These are phyloP conservation scores for Calonectria pseudoturangicola DNA, from an alignment of 2,329 filamentous ascomycete species.

Conservation along the genomic window DNA sequence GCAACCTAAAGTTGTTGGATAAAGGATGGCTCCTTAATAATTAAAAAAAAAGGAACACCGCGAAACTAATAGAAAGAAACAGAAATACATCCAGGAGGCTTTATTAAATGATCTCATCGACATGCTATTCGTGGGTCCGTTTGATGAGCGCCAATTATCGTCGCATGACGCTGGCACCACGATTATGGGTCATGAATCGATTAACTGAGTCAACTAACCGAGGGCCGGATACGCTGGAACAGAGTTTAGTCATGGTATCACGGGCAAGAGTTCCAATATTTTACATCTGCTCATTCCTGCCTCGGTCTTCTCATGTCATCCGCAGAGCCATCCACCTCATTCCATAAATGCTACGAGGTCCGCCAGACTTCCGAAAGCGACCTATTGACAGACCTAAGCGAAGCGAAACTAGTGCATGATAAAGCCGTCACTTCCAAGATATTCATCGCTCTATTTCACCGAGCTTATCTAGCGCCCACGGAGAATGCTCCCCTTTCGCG, in stretches of 20 bases:
- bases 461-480: conserved; percentile 33
- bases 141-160: background rate
- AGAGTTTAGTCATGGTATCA: background rate
- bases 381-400: conserved; percentile 7
- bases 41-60: background rate
- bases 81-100: background rate
- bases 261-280: background rate
- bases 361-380: conserved; percentile 14
- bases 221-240: conserved; percentile 2
- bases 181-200: conserved; percentile 33
- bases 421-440: conserved; percentile 8
- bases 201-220: conserved; percentile 10
- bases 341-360: conserved; percentile 15
- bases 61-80: background rate
- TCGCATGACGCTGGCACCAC: conserved; percentile 37
- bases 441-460: conserved; percentile 13
- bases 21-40: background rate
- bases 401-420: conserved; percentile 15
- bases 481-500: conserved; percentile 28
- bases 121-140: conserved; percentile 13
- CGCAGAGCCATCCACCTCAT: background rate
- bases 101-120: background rate
- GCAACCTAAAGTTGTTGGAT: background rate
- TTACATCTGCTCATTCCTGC: conserved; percentile 16
- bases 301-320: conserved; percentile 2